phyloP scores from a whole-genome alignment of 805 yeast genomes.

The Suhomyces prunicola region DNA sequence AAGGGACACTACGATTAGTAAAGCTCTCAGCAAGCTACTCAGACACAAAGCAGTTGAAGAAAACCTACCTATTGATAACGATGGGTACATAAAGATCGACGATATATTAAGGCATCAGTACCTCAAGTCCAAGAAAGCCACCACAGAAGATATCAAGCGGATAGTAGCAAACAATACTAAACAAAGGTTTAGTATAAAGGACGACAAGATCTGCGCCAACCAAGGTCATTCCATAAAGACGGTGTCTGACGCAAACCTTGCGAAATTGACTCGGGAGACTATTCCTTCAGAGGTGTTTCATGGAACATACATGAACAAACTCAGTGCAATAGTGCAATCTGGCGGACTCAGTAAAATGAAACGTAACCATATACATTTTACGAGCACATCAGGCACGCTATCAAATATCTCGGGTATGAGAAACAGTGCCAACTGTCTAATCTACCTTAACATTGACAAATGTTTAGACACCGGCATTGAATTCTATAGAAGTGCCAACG shows the following conservation, averaged over 20 bases:
- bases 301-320: conserved; percentile 62
- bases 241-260: conserved; percentile 42
- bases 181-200: conserved; percentile 57
- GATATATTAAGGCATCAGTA: conserved; percentile 56
- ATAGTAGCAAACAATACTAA: conserved; percentile 69
- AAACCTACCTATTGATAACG: conserved; percentile 54
- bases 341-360: conserved; percentile 67
- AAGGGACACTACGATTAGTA: conserved; percentile 61
- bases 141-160: conserved; percentile 53
- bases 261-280: conserved; percentile 34
- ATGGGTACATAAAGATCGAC: conserved; percentile 62
- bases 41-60: conserved; percentile 85
- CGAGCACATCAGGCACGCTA: conserved; percentile 46
- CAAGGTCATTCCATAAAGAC: conserved; percentile 81
- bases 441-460: conserved; percentile 57
- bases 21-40: conserved; percentile 68
- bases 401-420: conserved; percentile 74
- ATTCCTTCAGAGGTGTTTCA: conserved; percentile 64
- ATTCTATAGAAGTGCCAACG: conserved; percentile 66
- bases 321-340: conserved; percentile 44
- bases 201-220: conserved; percentile 66
- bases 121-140: conserved; percentile 53
- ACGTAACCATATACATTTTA: conserved; percentile 84
- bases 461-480: conserved; percentile 41
- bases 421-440: conserved; percentile 49